A percentile compares a stretch with the other conserved stretches of the same genome.
Conservation (phyloP, 768 basidiomycete genomes). For the Leucogyrophana mollusca region DNA sequence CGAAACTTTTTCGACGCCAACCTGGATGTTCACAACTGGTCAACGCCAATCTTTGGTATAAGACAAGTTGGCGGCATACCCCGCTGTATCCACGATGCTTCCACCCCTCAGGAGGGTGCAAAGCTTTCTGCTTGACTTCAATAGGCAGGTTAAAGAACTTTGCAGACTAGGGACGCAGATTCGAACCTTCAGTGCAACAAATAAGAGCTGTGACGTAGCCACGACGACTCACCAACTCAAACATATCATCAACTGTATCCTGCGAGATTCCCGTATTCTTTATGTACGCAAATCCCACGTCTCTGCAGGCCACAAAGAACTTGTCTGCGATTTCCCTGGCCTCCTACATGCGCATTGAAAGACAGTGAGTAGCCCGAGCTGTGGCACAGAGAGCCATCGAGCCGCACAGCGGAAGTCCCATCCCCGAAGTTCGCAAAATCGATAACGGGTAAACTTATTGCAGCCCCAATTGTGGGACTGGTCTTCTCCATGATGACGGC, state of each 20-base stretch:
- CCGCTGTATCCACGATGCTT: conserved; percentile 42
- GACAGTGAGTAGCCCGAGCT: too few species aligned
- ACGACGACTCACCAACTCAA: conserved; percentile 34
- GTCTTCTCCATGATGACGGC: too few species aligned
- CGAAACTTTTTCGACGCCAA: conserved; percentile 39
- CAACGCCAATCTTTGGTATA: too few species aligned
- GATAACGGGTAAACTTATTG: too few species aligned
- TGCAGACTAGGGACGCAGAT: conserved; percentile 27
- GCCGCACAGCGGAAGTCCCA: conserved; percentile 10
- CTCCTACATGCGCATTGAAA: conserved; percentile 9
- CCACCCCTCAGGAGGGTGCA: conserved; percentile 42
- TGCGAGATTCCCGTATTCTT: conserved; percentile 40
- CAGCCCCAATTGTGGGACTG: too few species aligned
- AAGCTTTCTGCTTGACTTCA: conserved; percentile 41
- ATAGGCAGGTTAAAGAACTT: conserved; percentile 37
- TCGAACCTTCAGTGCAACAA: too few species aligned
- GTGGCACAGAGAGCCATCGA: not conserved
- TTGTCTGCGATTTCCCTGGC: conserved; percentile 12
- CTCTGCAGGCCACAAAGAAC: conserved; percentile 16
- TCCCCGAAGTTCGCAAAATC: conserved; percentile 13
- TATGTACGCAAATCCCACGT: conserved; percentile 48
- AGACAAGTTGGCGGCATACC: conserved; percentile 7
- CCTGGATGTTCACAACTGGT: conserved; percentile 23
- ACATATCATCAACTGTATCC: conserved; percentile 37
- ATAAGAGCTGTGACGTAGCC: too few species aligned